Evolutionary conservation across 2,329 filamentous ascomycete genomes (phyloP).

Genomic region (Huntiella decipiens): DNA sequence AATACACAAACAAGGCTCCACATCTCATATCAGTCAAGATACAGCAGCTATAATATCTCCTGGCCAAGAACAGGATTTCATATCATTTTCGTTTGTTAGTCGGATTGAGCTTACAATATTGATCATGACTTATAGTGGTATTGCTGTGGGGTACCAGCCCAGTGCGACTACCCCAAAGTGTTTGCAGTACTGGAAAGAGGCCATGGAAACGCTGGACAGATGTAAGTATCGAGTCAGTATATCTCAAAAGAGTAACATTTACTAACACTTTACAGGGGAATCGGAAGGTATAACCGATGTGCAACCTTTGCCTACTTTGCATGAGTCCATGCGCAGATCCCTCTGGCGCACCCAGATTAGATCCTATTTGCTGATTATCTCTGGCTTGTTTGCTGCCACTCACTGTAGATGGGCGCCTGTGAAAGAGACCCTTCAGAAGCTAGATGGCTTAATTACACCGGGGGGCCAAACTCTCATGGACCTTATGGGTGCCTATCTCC

Average conservation of each 20-base stretch:
- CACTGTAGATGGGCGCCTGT: conserved; percentile 52
- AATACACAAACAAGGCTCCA: conserved; percentile 24
- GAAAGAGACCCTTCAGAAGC: conserved; percentile 33
- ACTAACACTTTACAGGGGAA: conserved; percentile 12
- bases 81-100: conserved; percentile 41
- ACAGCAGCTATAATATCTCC: conserved; percentile 34
- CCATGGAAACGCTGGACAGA: conserved; percentile 27
- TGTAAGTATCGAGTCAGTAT: conserved; percentile 19
- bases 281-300: conserved; percentile 7
- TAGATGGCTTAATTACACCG: conserved; percentile 26
- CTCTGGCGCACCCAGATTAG: conserved; percentile 48
- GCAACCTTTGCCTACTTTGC: conserved; percentile 18
- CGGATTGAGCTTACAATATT: conserved; percentile 38
- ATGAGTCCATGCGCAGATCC: conserved; percentile 36
- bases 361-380: conserved; percentile 52
- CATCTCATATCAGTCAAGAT: conserved; percentile 33
- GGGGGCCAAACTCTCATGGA: conserved; percentile 23
- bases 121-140: conserved; percentile 35
- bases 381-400: conserved; percentile 49
- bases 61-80: conserved; percentile 31
- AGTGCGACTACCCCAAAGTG: conserved; percentile 18
- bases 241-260: conserved; percentile 12
- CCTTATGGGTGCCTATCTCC: conserved; percentile 48
- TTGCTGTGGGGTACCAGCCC: conserved; percentile 25
- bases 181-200: conserved; percentile 24